These are phyloP conservation scores for Diaporthe capsici DNA, from an alignment of 2,329 filamentous ascomycete species.

Conservation along the genomic window DNA sequence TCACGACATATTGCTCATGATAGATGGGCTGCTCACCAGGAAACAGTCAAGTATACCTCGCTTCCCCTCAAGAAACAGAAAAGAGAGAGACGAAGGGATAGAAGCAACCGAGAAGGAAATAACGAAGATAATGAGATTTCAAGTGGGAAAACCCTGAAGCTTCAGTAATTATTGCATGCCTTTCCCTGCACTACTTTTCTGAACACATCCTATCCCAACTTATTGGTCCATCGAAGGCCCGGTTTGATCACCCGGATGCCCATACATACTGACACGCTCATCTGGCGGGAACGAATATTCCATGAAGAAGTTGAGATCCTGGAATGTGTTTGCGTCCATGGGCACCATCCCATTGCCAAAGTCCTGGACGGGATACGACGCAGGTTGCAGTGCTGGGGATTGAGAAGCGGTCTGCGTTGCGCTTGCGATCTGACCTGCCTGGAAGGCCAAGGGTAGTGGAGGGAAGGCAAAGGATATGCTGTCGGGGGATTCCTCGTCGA, in stretches of 20 bases:
- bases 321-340: neutral
- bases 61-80: neutral
- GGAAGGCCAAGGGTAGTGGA: conserved; percentile 50
- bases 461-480: conserved; percentile 53
- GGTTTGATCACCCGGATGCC: neutral
- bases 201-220: neutral
- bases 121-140: too few species aligned
- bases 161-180: too few species aligned
- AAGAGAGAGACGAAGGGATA: too few species aligned
- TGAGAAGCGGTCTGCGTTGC: neutral
- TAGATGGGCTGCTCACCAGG: neutral
- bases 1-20: neutral
- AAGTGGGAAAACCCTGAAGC: too few species aligned
- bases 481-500: conserved; percentile 44
- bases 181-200: too few species aligned
- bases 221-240: neutral
- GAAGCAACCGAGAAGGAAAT: too few species aligned
- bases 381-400: neutral
- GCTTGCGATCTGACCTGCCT: conserved; percentile 39
- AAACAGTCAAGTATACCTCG: neutral
- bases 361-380: neutral
- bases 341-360: conserved; percentile 2
- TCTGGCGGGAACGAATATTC: neutral
- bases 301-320: conserved; percentile 10
- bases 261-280: conserved; percentile 11